Evolutionary conservation across 306 rosid genomes (phyloP).

Genomic region (Betula pendula): DNA sequence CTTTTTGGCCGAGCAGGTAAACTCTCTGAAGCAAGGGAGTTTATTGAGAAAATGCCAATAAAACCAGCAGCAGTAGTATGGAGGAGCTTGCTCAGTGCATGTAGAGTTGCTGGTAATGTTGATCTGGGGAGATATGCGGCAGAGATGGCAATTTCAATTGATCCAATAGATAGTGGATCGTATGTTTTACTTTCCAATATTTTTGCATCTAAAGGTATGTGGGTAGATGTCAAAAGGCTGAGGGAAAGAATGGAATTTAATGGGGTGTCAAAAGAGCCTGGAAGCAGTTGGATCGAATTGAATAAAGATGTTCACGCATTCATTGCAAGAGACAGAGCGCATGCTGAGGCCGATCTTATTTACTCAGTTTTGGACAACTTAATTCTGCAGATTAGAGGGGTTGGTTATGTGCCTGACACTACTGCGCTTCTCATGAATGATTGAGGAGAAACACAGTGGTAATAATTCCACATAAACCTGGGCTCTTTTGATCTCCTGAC

Average conservation of each 20-base stretch:
- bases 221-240: constrained; percentile 67
- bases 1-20: constrained; percentile 76
- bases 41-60: constrained; percentile 69
- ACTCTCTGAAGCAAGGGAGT: constrained; percentile 63
- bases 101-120: constrained; percentile 65
- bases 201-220: constrained; percentile 86
- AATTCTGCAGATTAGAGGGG: constrained; percentile 55
- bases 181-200: constrained; percentile 80
- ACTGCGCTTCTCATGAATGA: constrained; percentile 23
- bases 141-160: constrained; percentile 73
- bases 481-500: constrained; percentile 18
- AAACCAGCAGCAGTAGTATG: constrained; percentile 75
- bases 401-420: constrained; percentile 45
- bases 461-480: constrained; percentile 6
- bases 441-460: constrained; percentile 26
- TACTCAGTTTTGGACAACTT: constrained; percentile 47
- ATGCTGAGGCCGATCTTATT: constrained; percentile 37
- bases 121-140: constrained; percentile 81
- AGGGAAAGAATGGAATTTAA: constrained; percentile 65
- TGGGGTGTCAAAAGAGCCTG: constrained; percentile 74
- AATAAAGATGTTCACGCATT: constrained; percentile 41
- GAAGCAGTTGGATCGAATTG: constrained; percentile 63
- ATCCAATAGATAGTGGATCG: constrained; percentile 79
- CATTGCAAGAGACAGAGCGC: constrained; percentile 51
- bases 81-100: constrained; percentile 92